Evolutionary conservation across 1,139 yeast species (phyloP), one percentile per base, ranked within the genome.

Genomic region (Yamadazyma spencermartinsiae): DNA sequence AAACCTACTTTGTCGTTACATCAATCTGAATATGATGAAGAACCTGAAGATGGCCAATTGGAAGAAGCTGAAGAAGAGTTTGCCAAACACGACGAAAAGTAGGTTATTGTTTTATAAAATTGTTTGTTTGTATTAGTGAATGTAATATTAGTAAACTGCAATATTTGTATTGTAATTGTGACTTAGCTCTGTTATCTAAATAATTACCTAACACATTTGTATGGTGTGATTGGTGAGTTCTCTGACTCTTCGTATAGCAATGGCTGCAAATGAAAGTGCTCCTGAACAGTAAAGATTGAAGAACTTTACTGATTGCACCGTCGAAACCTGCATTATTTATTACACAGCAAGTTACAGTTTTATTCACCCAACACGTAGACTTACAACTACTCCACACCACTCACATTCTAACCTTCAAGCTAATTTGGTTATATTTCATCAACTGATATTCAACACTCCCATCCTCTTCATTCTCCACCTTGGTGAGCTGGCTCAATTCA

Each of bases 1-100:
- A 90, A 86, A 78, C 98, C 98, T 55, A 81, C 96, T 47, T 77
- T 90, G 59, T 85, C 95, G 39, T 82, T 89, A 62, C 89, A 86
- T 65, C 90, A 87, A 61, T 84, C 77, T 40, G 83, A 79, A 49
- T 81, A 79, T 52, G 44, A 41, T 14, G 82, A 75, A 40, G 86
- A 80, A 48, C 82, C 78, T 40, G 80, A 71, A 48, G 74, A 76
- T 51, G 81, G 68, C 41, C 77, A 74, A 54, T 71, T 58, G 37
- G 74, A 74, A 58, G 76, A 70, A 42, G 80, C 72, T 47, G 80
- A 65, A 33, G 72, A 63, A 50, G 73, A 67, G 49, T 65, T 66
- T 42, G 68, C 68, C 43, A 65, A 68, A 52, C 73, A 68, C 46
- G 73, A 64, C 41, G 65, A 45, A 35, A 34, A 39, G 30, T 37